Percentiles rank a stretch among this genome's conserved stretches.
Evolutionary conservation across 2,329 filamentous ascomycete genomes (phyloP).

Genomic region (Cadophora luteo-olivacea): DNA sequence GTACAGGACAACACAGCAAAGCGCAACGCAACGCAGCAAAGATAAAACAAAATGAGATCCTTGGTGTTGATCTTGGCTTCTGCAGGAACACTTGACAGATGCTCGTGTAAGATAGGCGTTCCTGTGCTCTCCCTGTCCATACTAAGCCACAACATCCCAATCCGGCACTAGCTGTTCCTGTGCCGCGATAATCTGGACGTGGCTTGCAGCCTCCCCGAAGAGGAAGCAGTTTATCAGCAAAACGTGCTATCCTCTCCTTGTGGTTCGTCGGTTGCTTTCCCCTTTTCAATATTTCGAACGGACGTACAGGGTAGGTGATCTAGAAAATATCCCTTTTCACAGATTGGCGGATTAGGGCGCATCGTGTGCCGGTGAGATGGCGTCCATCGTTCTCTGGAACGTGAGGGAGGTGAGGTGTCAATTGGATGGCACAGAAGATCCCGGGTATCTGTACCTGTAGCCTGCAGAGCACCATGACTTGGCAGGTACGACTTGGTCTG

Average conservation of each 20-base stretch:
- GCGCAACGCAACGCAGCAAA: not conserved
- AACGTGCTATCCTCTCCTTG: not conserved
- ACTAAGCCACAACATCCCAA: constrained; percentile 4
- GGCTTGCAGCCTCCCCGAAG: constrained; percentile 7
- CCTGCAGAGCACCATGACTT: constrained; percentile 2
- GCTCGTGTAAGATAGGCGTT: not conserved
- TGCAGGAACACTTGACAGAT: constrained; percentile 2
- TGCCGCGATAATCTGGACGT: not conserved
- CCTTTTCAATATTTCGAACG: constrained; percentile 6
- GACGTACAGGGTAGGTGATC: not conserved
- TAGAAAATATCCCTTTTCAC: not conserved
- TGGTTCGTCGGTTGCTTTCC: not conserved
- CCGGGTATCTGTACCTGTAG: not conserved
- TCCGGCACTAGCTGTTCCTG: not conserved
- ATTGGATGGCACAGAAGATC: not conserved
- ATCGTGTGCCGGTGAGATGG: not conserved
- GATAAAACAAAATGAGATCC: not conserved
- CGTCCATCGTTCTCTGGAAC: not conserved
- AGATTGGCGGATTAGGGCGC: not conserved
- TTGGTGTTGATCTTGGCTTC: constrained; percentile 6
- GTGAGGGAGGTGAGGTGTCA: constrained; percentile 13
- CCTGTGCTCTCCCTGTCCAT: not conserved
- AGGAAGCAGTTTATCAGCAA: not conserved
- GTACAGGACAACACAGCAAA: not conserved
- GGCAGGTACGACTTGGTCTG: not conserved